phyloP scores from a whole-genome alignment of 139 green algal genomes.

The Chlorella sp. region DNA sequence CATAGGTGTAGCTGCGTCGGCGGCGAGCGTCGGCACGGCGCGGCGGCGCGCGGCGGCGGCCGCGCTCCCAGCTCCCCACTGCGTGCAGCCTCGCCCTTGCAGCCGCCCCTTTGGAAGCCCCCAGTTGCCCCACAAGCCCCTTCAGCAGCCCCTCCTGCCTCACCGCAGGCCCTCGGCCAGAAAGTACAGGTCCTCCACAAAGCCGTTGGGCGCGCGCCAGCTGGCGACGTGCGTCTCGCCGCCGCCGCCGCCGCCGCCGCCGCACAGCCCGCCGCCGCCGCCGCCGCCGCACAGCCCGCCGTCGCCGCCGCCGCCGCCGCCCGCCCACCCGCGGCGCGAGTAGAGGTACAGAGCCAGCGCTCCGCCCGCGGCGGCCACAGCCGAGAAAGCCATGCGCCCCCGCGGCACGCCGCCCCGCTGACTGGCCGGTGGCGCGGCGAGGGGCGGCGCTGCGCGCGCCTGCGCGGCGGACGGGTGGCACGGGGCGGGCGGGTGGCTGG shows the following conservation, averaged over 20 bases:
- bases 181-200: slow-evolving; percentile 72
- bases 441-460: too few species aligned
- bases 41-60: too few species aligned
- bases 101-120: too few species aligned
- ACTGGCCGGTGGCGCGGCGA: too few species aligned
- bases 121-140: too few species aligned
- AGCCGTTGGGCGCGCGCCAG: slow-evolving; percentile 64
- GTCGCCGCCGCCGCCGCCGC: slow-evolving; percentile 1
- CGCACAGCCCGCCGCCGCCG: not conserved
- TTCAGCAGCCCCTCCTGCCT: too few species aligned
- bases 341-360: slow-evolving; percentile 41
- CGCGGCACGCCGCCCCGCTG: too few species aligned
- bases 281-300: slow-evolving; percentile 2
- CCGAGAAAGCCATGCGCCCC: slow-evolving; percentile 10
- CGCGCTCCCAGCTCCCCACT: too few species aligned
- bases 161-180: slow-evolving; percentile 77
- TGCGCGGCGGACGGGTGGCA: too few species aligned
- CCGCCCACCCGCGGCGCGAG: not conserved
- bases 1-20: slow-evolving; percentile 61
- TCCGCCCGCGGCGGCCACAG: slow-evolving; percentile 37
- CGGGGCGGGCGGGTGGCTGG: too few species aligned
- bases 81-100: too few species aligned
- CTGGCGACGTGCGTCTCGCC: slow-evolving; percentile 33
- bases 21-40: too few species aligned
- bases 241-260: not conserved